Evolutionary conservation across 148 eudicot genomes (phyloP).

Genomic region (Spergularia bocconei): DNA sequence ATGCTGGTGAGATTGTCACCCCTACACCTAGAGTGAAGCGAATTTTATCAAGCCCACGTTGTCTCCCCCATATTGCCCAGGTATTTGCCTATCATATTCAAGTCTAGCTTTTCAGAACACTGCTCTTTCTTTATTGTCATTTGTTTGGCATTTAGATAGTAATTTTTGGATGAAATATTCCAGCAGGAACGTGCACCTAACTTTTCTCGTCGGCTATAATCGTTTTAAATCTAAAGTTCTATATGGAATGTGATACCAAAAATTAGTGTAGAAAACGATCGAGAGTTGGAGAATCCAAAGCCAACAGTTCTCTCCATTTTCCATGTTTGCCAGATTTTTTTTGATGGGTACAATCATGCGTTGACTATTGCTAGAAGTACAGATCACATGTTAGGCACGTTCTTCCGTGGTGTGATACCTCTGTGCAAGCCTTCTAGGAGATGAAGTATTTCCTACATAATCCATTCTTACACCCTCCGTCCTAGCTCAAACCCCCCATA

Average conservation of each 20-base stretch:
- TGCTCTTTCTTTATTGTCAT: background rate
- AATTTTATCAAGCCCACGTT: conserved; percentile 93
- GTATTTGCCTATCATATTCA: conserved; percentile 29
- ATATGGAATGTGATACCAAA: background rate
- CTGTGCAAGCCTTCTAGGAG: background rate
- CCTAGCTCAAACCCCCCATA: too few relatives aligned
- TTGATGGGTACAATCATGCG: background rate
- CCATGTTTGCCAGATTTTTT: background rate
- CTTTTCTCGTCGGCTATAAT: background rate
- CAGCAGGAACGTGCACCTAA: background rate
- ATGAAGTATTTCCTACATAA: background rate
- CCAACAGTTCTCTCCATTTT: background rate
- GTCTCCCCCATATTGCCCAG: conserved; percentile 98
- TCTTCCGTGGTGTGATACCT: background rate
- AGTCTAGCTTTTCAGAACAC: conserved; percentile 3
- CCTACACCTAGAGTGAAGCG: conserved; percentile 97
- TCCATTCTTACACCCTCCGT: too few relatives aligned
- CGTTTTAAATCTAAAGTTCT: background rate
- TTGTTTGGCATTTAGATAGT: background rate
- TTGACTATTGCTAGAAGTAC: background rate
- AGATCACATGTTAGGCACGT: background rate
- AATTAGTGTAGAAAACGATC: background rate
- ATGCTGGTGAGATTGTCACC: conserved; percentile 98
- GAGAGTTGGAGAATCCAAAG: background rate
- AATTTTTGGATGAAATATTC: background rate